Base-by-base conservation (phyloP, 257 asterid species). In the Nemophila menziesii region DNA sequence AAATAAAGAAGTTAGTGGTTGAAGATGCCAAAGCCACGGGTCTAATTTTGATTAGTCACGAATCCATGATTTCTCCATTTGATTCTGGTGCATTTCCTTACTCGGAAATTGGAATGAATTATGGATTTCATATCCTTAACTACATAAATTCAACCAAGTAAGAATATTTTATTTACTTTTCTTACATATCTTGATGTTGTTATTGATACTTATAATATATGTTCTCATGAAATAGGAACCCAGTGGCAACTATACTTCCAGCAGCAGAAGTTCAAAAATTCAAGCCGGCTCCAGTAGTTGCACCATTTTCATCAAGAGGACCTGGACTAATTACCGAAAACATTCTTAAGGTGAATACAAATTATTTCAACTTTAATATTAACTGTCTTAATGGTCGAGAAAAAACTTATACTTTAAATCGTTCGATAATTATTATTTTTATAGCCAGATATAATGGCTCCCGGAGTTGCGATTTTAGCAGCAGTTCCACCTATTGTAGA, bases 401-500 rank as follows among this genome's bases (percentile, higher is more conserved):
- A 13, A 3, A 12, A 13, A 37, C 42, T 4, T 37, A 20, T n/a
- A 24, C 4, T 47, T 23, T 26, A 10, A 46, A 11, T 26, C 8
- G 0, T 47, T 33, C 15, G 6, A 3, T 19, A 16, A 20, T 4
- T 4, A 17, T 47, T 45, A 15, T 33, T 24, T 15, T 4, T 65
- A 33, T 71, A 81, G 92, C 94, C 92, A 1, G 94, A 83, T 46
- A 69, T 79, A 22, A 69, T 54, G 59, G 90, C 92, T 15, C 92
- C 90, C 0, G 92, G 94, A 4, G 92, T 83, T 46, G 77, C 79
- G 10, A 83, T 83, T 20, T 52, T 79, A 47, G 92, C 86, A 34
- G 79, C 92, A 50, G 21, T 19, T 6, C 54, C 65, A 1, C 85
- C 84, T 1, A 52, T 22, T 17, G 29, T 54, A 18, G 63, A 58